Base-by-base conservation (phyloP, 2,329 filamentous ascomycete genomes). In the Hypocreales sp. region DNA sequence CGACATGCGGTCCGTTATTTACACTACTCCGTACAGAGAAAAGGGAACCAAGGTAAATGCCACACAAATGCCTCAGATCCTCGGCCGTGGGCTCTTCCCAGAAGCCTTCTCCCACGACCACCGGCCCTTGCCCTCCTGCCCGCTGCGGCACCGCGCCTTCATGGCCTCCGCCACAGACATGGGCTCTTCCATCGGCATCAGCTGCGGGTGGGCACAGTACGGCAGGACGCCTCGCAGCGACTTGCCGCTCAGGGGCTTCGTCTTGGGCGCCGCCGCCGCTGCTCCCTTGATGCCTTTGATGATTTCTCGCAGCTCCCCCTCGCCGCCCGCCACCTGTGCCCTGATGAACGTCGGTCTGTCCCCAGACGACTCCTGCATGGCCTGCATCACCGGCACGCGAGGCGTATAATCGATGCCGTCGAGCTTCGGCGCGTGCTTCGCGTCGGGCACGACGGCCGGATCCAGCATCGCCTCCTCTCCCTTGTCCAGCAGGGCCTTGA, bases 241-340 rank as follows among this genome's bases (percentile, higher is more conserved):
- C 12, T 30, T 40, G 33, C 41, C 46, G 28, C 34, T 41, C 22
- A 38, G 21, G 4, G 36, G 29, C 27, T 31, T 46, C 10, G 40
- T 33, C 31, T 47, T 48, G 22, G 35, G 35, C 8, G 26, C 24
- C 8, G 23, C 31, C 27, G 32, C 26, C 15, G 37, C 36, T 20
- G 38, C 25, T 40, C 61, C 64, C 31, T 53, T 63, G 29, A 62
- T 48, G 1, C 74, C 66, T 35, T 69, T 78, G 38, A 92, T 51
- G 22, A 93, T 74, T 1, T 78, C 65, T 9, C 64, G 64, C 2
- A 95, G 58, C 45, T 94, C 86, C 16, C 67, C 55, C 22, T 92
- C 80, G 29, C 73, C 63, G 19, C 61, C 68, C 5, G 73, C 71
- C 39, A 94, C 90, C 50, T 98, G 90, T 0, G 90, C 87, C 41